Percentiles rank a stretch among this genome's conserved stretches.
Evolutionary conservation across 2,329 filamentous ascomycete genomes (phyloP).

Genomic region (Botrytis byssoidea): DNA sequence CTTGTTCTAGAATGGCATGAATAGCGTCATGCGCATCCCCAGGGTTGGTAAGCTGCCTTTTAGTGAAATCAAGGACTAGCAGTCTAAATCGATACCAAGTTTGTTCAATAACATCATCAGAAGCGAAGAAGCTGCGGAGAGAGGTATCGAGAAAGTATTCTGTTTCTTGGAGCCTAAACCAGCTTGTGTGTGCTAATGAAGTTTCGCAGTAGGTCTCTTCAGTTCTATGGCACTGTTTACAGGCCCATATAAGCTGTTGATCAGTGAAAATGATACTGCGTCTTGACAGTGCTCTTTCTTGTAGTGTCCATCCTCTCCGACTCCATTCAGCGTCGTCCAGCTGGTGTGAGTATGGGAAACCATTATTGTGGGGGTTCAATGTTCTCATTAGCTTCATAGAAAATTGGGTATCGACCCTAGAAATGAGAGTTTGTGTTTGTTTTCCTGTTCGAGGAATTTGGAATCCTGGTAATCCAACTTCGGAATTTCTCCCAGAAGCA

Average conservation of each 20-base stretch:
- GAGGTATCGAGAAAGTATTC: background rate
- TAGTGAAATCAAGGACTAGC: background rate
- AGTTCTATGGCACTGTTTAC: slow-evolving; percentile 15
- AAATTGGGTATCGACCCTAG: background rate
- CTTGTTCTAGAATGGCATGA: background rate
- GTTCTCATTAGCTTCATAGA: background rate
- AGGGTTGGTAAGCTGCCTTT: background rate
- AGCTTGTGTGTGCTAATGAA: slow-evolving; percentile 1
- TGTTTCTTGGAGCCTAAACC: background rate
- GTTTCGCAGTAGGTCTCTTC: slow-evolving; percentile 11
- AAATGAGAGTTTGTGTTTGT: background rate
- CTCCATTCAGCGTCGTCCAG: background rate
- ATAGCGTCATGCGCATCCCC: background rate
- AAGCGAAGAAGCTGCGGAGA: background rate
- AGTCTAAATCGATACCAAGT: background rate
- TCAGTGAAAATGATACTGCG: slow-evolving; percentile 30
- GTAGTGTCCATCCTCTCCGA: slow-evolving; percentile 31
- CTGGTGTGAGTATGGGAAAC: background rate
- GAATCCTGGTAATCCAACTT: background rate
- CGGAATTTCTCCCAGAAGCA: background rate
- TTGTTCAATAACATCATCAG: background rate
- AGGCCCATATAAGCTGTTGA: slow-evolving; percentile 33
- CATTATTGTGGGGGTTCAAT: background rate
- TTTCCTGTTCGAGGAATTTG: background rate
- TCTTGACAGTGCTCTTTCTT: slow-evolving; percentile 31